These are phyloP conservation scores for Colletotrichum theobromicola DNA, from an alignment of 2,329 filamentous ascomycete species.

Conservation along the genomic window DNA sequence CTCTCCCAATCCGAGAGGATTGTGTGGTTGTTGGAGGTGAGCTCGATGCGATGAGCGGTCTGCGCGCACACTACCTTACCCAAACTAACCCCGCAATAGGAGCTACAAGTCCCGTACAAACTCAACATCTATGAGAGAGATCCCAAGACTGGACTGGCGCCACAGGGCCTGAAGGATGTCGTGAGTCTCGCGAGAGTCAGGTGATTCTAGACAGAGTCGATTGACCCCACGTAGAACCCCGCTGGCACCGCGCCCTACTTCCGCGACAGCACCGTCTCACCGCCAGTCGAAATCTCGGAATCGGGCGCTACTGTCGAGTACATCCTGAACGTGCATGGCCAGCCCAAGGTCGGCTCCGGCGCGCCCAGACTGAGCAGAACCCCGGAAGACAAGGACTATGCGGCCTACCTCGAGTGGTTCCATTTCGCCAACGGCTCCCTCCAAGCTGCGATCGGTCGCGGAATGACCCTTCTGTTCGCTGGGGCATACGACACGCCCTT, in stretches of 20 bases:
- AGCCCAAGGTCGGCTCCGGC: constrained; percentile 21
- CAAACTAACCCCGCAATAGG: neutral
- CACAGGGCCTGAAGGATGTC: constrained; percentile 10
- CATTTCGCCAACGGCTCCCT: constrained; percentile 59
- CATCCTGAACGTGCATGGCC: constrained; percentile 58
- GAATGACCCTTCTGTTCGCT: constrained; percentile 31
- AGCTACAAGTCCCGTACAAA: constrained; percentile 20
- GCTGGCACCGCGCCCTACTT: constrained; percentile 65
- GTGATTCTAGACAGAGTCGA: neutral
- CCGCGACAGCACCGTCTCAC: constrained; percentile 56
- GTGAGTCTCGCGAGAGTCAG: neutral
- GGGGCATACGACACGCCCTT: constrained; percentile 28
- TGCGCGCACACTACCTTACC: neutral
- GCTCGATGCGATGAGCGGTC: neutral
- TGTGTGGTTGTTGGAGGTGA: constrained; percentile 22
- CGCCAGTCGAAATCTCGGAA: constrained; percentile 51
- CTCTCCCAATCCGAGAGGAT: constrained; percentile 24
- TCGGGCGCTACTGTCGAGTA: constrained; percentile 67
- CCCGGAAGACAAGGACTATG: constrained; percentile 49
- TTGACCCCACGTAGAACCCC: constrained; percentile 37
- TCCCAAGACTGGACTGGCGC: constrained; percentile 4
- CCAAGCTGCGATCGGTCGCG: constrained; percentile 40
- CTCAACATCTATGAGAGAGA: constrained; percentile 10
- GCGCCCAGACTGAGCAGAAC: constrained; percentile 50
- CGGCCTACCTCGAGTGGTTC: constrained; percentile 70